These are phyloP conservation scores for Ogataea ramenticola DNA, from an alignment of 805 yeast species.

Conservation along the genomic window DNA sequence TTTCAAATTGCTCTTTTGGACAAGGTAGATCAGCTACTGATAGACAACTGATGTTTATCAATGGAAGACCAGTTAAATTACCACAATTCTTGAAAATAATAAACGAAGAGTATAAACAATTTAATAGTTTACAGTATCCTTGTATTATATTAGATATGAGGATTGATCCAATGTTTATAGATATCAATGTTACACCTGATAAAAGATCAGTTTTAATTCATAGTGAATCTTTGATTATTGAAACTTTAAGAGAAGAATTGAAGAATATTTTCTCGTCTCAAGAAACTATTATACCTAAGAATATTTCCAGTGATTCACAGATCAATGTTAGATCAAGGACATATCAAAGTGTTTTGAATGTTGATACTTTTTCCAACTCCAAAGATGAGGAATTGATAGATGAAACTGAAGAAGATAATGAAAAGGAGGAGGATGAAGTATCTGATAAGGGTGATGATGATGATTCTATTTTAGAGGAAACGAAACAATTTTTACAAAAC, in stretches of 20 bases:
- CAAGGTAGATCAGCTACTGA: constrained; percentile 66
- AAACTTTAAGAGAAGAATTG: constrained; percentile 46
- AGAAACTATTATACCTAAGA: constrained; percentile 18
- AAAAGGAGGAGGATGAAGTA: constrained; percentile 2
- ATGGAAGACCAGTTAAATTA: constrained; percentile 64
- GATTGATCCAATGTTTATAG: constrained; percentile 48
- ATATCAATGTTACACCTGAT: constrained; percentile 89
- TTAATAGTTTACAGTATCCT: constrained; percentile 70
- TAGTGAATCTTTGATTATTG: constrained; percentile 54
- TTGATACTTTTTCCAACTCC: background rate
- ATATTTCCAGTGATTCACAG: background rate
- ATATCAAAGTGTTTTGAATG: background rate
- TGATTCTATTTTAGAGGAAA: too few species aligned
- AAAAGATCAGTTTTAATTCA: constrained; percentile 68
- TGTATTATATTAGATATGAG: constrained; percentile 54
- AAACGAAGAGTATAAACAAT: constrained; percentile 67
- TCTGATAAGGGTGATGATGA: background rate
- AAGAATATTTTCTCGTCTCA: constrained; percentile 35
- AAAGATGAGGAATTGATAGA: constrained; percentile 4
- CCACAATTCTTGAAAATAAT: constrained; percentile 49
- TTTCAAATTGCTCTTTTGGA: constrained; percentile 77
- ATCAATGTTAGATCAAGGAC: background rate
- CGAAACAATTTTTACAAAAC: background rate
- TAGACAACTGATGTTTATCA: constrained; percentile 69
- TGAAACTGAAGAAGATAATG: background rate